Percentiles rank a stretch among this genome's conserved stretches.
These are phyloP conservation scores for Rhizopogon sp. DNA, from an alignment of 768 basidiomycete genomes.

Conservation along the genomic window DNA sequence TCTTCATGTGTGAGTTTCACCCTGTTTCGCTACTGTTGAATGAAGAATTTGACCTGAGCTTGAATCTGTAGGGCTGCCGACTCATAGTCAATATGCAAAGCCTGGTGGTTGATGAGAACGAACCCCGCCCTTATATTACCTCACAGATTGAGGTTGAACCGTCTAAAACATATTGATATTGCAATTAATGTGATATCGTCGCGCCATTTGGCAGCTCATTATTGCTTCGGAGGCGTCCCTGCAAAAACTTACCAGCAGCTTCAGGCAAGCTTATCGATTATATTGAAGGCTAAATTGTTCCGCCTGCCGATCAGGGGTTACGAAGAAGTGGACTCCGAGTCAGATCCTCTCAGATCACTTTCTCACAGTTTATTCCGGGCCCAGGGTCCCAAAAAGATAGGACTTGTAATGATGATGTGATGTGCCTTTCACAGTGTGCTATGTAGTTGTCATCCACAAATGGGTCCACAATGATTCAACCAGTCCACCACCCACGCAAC, in stretches of 20 bases:
- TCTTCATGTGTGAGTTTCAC: constrained; percentile 13
- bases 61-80: constrained; percentile 13
- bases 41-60: background rate
- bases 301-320: background rate
- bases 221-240: constrained; percentile 9
- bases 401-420: no score
- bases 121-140: background rate
- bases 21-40: background rate
- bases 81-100: constrained; percentile 20
- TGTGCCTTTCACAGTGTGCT: no score
- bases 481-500: no score
- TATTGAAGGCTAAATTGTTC: background rate
- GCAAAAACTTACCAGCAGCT: constrained; percentile 11
- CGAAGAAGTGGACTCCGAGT: background rate
- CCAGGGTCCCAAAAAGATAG: background rate
- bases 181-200: background rate
- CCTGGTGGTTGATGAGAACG: background rate
- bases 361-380: background rate
- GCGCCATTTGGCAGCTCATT: constrained; percentile 3
- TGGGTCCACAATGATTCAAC: no score
- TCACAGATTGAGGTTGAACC: background rate
- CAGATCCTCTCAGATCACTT: background rate
- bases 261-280: constrained; percentile 8
- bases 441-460: no score
- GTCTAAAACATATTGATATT: background rate